Percentiles rank a stretch among this genome's conserved stretches.
Conservation (phyloP, 1,139 yeast genomes). For the Scheffersomyces cryptocercus region DNA sequence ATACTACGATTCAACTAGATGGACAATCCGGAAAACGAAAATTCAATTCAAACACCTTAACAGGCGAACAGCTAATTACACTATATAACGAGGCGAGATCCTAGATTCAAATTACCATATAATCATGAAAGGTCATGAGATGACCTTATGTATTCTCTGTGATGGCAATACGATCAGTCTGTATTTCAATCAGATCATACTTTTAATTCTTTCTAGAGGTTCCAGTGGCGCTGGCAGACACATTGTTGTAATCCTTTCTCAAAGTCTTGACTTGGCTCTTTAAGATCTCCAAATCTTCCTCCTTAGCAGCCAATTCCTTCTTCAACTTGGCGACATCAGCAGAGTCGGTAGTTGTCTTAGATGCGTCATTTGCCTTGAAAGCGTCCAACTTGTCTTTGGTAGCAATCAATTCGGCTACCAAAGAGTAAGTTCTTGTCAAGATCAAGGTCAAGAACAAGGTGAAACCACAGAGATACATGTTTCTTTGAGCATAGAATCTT, state of each 20-base stretch:
- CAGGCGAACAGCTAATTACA: background rate
- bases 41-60: background rate
- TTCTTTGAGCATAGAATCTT: constrained; percentile 93
- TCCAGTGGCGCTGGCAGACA: constrained; percentile 28
- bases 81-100: too few relatives aligned
- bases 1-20: background rate
- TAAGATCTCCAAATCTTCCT: constrained; percentile 62
- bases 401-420: constrained; percentile 72
- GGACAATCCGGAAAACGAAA: background rate
- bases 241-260: constrained; percentile 60
- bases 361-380: constrained; percentile 23
- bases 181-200: background rate
- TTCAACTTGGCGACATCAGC: constrained; percentile 52
- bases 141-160: too few relatives aligned
- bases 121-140: too few relatives aligned
- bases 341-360: constrained; percentile 26
- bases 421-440: constrained; percentile 79
- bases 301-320: constrained; percentile 57
- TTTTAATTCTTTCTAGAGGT: too few relatives aligned
- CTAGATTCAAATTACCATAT: too few relatives aligned
- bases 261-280: constrained; percentile 73
- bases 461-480: constrained; percentile 94
- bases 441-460: constrained; percentile 87
- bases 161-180: background rate
- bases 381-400: constrained; percentile 64